Percentiles rank a stretch among this genome's conserved stretches.
Evolutionary conservation across 1,284 basidiomycete species (phyloP).

Genomic region (Cryptococcus hybrid): DNA sequence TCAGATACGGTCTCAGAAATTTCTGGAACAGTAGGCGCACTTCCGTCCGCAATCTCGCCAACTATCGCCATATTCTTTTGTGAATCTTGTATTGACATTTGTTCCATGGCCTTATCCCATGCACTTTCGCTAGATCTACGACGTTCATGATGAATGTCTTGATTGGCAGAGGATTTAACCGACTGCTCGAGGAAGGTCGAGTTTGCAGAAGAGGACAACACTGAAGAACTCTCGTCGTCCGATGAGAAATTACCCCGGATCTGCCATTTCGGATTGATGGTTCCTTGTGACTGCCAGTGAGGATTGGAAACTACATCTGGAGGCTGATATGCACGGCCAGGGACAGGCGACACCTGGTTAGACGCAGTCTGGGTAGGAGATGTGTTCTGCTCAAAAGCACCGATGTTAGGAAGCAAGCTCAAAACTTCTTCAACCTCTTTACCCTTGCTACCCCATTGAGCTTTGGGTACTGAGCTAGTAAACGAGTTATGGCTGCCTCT

Average conservation of each 20-base stretch:
- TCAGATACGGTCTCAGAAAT: neutral
- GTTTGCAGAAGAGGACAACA: conserved; percentile 13
- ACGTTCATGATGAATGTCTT: conserved; percentile 9
- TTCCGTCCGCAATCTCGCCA: too few relatives aligned
- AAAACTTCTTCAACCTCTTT: conserved; percentile 1
- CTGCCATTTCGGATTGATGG: conserved; percentile 3
- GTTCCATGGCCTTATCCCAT: conserved; percentile 42
- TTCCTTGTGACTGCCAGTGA: neutral
- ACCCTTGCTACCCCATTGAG: neutral
- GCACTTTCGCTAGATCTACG: conserved; percentile 32
- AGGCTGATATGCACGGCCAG: neutral
- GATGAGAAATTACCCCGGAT: conserved; percentile 1
- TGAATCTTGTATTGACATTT: conserved; percentile 39
- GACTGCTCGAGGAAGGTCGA: conserved; percentile 13
- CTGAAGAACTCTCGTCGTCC: conserved; percentile 8
- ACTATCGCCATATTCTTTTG: conserved; percentile 1
- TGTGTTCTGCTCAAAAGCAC: neutral
- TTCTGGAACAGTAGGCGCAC: too few relatives aligned
- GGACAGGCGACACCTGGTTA: neutral
- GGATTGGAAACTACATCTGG: neutral
- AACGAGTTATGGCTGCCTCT: neutral
- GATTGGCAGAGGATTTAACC: conserved; percentile 7
- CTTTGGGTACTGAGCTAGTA: neutral
- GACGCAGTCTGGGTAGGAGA: conserved; percentile 7
- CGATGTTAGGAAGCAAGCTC: neutral